These are phyloP conservation scores for Aspergillus transmontanensis DNA, from an alignment of 2,329 filamentous ascomycete species.

Conservation along the genomic window DNA sequence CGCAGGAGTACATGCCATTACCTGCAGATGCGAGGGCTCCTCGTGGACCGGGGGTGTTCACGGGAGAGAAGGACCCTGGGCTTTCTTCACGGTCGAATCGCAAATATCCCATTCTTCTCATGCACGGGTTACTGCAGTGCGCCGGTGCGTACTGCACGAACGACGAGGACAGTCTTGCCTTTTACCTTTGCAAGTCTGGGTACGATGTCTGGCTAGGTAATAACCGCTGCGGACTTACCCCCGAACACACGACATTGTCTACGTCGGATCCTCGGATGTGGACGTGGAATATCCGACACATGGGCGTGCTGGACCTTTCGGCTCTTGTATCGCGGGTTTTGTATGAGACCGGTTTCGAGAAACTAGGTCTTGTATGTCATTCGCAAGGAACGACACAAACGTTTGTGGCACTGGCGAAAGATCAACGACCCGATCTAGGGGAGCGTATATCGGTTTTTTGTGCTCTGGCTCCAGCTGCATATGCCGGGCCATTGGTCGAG, in stretches of 20 bases:
- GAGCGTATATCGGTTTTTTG: slow-evolving; percentile 86
- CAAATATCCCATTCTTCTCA: slow-evolving; percentile 76
- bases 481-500: slow-evolving; percentile 81
- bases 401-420: slow-evolving; percentile 83
- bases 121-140: slow-evolving; percentile 87
- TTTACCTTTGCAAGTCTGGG: slow-evolving; percentile 87
- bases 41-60: slow-evolving; percentile 66
- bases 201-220: slow-evolving; percentile 97
- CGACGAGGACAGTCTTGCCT: slow-evolving; percentile 86
- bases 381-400: slow-evolving; percentile 91
- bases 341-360: slow-evolving; percentile 77
- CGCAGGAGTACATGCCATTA: slow-evolving; percentile 66
- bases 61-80: slow-evolving; percentile 35
- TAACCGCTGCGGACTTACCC: slow-evolving; percentile 83
- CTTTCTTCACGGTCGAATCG: slow-evolving; percentile 27
- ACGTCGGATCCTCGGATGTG: slow-evolving; percentile 87
- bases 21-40: slow-evolving; percentile 47
- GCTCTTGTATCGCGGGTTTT: slow-evolving; percentile 80
- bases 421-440: slow-evolving; percentile 83
- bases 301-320: slow-evolving; percentile 86
- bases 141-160: slow-evolving; percentile 87
- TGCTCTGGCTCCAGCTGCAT: slow-evolving; percentile 84
- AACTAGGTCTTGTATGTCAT: slow-evolving; percentile 81
- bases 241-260: slow-evolving; percentile 71
- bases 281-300: slow-evolving; percentile 94